Evolutionary conservation across 495 filamentous ascomycete genomes (phyloP), one percentile per base, ranked within the genome.

Genomic region (Penicillium soppii): DNA sequence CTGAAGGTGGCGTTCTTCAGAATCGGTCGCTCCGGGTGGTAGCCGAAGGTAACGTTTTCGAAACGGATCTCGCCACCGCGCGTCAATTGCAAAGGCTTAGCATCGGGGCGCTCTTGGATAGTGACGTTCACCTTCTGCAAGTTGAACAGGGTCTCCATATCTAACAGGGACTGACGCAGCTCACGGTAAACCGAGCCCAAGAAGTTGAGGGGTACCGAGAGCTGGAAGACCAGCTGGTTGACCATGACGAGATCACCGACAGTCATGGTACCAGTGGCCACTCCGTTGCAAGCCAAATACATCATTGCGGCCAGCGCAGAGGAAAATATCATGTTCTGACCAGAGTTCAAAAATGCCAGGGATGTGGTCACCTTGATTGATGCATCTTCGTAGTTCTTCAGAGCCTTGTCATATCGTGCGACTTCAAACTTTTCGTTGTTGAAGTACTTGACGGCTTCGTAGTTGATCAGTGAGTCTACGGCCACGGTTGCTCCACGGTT

Each of bases 141-240:
- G 65, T 95, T 96, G 77, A 98, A 98, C 10, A 97, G 79, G 1
- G 95, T 97, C 69, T 97, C 94, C 95, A 98, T 97, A 65, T 98
- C 94, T 44, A 97, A 71, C 41, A 97, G 74, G 10, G 91, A 96
- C 71, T 98, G 95, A 33, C 94, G 80, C 40, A 98, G 79, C 73
- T 98, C 95, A 53, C 94, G 87, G 67, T 98, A 98, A 4, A 98
- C 91, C 6, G 89, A 91, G 8, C 94, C 94, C 1, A 98, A 75
- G 70, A 97, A 98, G 74, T 97, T 98, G 33, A 98, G 78, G 0
- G 94, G 94, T 1, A 97, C 88, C 2, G 91, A 96, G 10, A 98
- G 85, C 70, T 98, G 94, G 70, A 98, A 98, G 54, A 98, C 92
- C 10, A 98, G 85, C 72, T 97, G 95, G 66, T 98, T 98, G 58